Base-by-base conservation (phyloP, 177 flowering plant species). In the Vitis hybrid region DNA sequence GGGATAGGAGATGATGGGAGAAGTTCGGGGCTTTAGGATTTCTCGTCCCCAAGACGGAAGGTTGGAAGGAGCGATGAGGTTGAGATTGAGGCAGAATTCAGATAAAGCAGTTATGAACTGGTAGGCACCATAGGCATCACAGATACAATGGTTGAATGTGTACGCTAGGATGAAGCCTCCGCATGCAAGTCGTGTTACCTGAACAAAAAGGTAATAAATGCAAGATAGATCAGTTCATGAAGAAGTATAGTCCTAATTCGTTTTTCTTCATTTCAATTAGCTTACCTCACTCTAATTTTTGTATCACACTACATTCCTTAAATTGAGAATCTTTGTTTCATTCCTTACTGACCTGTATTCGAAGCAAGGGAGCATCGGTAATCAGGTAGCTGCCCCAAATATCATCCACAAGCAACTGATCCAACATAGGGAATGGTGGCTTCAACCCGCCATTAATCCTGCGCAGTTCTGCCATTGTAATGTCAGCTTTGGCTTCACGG, bases 91-190 rank as follows among this genome's bases (percentile, higher is more conserved):
- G 48, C 48, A 39, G 48, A 39, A 39, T 39, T 39, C 48, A 39
- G 48, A 39, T 39, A 39, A 39, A 8, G 48, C 48, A 39, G 48
- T 39, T 62, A 73, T 26, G 68, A 77, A 77, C 61, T 77, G 79
- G 60, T 65, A 39, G 15, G 79, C 73, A 10, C 79, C 79, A 7
- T 65, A 73, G 48, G 74, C 71, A 21, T 77, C 79, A 51, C 78
- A 75, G 33, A 75, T 67, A 52, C 78, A 78, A 26, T 78, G 81
- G 70, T 75, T 78, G 69, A 75, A 72, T 72, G 70, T 75, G 65
- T 78, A 78, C 10, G 81, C 81, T 63, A 78, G 69, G 26, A 72
- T 56, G 56, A 78, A 75, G 18, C 78, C 81, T 18, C 81, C 74
- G 8, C 81, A 78, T 26, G 74, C 61, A 10, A 75, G 70, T 19